phyloP scores from a whole-genome alignment of 2,329 filamentous ascomycete species.

The Diaporthe caulivora region DNA sequence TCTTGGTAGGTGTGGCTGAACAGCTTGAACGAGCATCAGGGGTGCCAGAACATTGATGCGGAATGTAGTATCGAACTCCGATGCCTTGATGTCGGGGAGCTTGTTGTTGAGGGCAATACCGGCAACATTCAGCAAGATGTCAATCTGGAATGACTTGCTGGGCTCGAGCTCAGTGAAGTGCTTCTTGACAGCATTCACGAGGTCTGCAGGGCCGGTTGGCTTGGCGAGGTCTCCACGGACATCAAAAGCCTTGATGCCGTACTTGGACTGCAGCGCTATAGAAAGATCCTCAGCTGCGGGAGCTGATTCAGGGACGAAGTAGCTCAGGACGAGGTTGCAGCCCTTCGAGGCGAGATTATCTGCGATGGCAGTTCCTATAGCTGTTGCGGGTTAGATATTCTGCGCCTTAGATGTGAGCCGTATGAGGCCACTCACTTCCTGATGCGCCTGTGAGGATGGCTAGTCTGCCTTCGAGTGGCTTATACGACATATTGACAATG shows the following conservation, averaged over 20 bases:
- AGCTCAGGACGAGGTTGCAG: constrained; percentile 77
- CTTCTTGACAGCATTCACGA: constrained; percentile 70
- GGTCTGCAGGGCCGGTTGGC: constrained; percentile 68
- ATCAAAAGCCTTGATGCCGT: constrained; percentile 72
- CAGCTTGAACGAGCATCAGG: constrained; percentile 81
- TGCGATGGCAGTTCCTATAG: constrained; percentile 76
- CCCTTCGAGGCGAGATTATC: constrained; percentile 80
- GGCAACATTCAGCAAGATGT: constrained; percentile 91
- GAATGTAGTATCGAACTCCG: constrained; percentile 79
- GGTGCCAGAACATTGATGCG: constrained; percentile 86
- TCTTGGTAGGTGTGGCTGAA: constrained; percentile 74
- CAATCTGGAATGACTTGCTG: constrained; percentile 71
- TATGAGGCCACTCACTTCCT: neutral
- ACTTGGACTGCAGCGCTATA: constrained; percentile 61
- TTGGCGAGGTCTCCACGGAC: constrained; percentile 80
- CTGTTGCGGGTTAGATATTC: constrained; percentile 55
- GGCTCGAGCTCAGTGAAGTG: constrained; percentile 60
- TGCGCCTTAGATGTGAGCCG: neutral
- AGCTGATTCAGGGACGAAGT: constrained; percentile 64
- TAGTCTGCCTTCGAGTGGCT: neutral
- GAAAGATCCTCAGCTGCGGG: constrained; percentile 70
- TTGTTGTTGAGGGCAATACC: constrained; percentile 76
- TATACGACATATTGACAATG: neutral
- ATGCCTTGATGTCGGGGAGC: constrained; percentile 70
- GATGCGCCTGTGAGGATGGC: constrained; percentile 10